These are phyloP conservation scores for Daedaleopsis nitida DNA, from an alignment of 768 basidiomycete species.

Conservation along the genomic window DNA sequence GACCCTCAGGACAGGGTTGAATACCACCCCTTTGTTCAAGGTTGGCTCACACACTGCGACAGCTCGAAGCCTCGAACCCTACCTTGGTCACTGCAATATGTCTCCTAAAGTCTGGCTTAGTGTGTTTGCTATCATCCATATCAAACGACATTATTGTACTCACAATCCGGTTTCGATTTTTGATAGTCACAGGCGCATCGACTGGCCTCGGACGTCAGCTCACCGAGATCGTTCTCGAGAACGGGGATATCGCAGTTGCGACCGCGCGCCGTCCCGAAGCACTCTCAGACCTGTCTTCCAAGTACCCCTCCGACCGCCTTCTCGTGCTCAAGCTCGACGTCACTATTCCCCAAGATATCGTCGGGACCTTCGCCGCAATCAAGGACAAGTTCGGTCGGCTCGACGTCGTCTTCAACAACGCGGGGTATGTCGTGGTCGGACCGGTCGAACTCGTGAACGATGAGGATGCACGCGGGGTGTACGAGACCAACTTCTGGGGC, in stretches of 20 bases:
- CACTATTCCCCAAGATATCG: conserved; percentile 23
- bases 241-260: conserved; percentile 24
- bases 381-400: conserved; percentile 32
- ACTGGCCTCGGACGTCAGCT: conserved; percentile 25
- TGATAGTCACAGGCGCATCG: conserved; percentile 28
- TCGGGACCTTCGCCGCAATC: conserved; percentile 22
- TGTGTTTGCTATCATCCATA: background rate
- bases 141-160: too few relatives aligned
- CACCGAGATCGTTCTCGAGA: conserved; percentile 21
- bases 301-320: conserved; percentile 24
- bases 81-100: too few relatives aligned
- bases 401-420: conserved; percentile 39
- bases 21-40: too few relatives aligned
- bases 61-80: too few relatives aligned
- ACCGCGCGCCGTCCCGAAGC: conserved; percentile 18
- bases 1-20: too few relatives aligned
- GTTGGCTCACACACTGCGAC: too few relatives aligned
- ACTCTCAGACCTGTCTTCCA: conserved; percentile 15
- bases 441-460: conserved; percentile 32
- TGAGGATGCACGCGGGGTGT: conserved; percentile 28
- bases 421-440: conserved; percentile 26
- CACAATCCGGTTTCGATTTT: background rate
- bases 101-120: conserved; percentile 14
- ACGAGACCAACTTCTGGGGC: conserved; percentile 39
- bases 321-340: conserved; percentile 35